These are phyloP conservation scores for Wickerhamiella brachini DNA, from an alignment of 805 yeast genomes.

Conservation along the genomic window DNA sequence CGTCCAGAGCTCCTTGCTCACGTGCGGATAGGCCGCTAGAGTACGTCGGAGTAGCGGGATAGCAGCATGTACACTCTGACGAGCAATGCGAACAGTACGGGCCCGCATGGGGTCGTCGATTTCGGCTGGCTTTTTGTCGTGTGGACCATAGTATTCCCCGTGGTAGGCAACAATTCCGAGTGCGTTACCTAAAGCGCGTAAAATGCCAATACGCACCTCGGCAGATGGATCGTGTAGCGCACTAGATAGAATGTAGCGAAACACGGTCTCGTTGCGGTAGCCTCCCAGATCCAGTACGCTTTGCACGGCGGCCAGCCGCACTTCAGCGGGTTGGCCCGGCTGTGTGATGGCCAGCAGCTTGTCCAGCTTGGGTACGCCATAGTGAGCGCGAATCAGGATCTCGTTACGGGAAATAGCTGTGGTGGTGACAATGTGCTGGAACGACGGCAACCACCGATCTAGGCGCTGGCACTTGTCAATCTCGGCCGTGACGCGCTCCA, in stretches of 20 bases:
- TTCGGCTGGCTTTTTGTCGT: conserved; percentile 16
- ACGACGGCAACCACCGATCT: conserved; percentile 79
- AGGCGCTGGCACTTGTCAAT: conserved; percentile 61
- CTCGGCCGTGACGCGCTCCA: conserved; percentile 44
- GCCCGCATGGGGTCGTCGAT: conserved; percentile 28
- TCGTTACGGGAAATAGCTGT: conserved; percentile 48
- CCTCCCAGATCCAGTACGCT: conserved; percentile 68
- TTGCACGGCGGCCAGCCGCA: conserved; percentile 54
- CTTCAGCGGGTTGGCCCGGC: conserved; percentile 33
- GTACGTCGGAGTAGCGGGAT: conserved; percentile 51
- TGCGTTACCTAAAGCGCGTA: conserved; percentile 34
- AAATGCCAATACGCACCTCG: conserved; percentile 36
- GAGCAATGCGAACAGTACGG: conserved; percentile 52
- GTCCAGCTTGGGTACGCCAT: conserved; percentile 37
- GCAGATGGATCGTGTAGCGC: conserved; percentile 43
- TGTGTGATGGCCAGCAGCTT: conserved; percentile 43
- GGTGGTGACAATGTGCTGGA: conserved; percentile 39
- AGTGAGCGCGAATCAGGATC: conserved; percentile 41
- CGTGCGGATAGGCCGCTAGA: conserved; percentile 36
- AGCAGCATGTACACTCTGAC: conserved; percentile 51
- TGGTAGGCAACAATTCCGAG: conserved; percentile 55
- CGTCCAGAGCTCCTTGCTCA: conserved; percentile 53
- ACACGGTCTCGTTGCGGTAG: conserved; percentile 44
- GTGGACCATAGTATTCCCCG: conserved; percentile 29
- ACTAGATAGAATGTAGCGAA: conserved; percentile 47